phyloP scores from a whole-genome alignment of 2,329 filamentous ascomycete species.

The Tolypocladium cylindrosporum region DNA sequence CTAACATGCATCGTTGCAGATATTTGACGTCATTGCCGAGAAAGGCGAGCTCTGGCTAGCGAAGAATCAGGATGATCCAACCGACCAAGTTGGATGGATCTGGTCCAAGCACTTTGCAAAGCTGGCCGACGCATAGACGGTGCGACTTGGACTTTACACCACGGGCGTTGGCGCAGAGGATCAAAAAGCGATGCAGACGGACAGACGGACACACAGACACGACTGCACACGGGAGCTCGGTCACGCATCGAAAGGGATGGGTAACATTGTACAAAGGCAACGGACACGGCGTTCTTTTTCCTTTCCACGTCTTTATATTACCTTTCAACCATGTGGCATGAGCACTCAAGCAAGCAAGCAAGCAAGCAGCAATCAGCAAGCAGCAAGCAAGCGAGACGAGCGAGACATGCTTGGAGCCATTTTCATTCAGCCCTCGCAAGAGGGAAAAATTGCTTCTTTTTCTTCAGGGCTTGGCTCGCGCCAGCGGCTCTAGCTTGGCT shows the following conservation, averaged over 20 bases:
- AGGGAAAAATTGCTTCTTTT: background rate
- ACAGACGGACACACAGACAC: background rate
- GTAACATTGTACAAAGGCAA: background rate
- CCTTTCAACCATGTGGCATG: background rate
- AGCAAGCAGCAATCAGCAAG: no score
- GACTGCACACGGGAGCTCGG: background rate
- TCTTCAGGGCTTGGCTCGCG: background rate
- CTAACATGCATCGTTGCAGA: constrained; percentile 29
- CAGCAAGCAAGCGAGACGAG: background rate
- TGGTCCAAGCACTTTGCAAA: constrained; percentile 97
- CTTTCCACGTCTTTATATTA: constrained; percentile 5
- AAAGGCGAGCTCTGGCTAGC: constrained; percentile 97
- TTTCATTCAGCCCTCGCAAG: background rate
- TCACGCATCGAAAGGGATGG: background rate
- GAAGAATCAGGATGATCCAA: constrained; percentile 86
- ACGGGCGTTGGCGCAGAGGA: background rate
- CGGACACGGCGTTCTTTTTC: constrained; percentile 4
- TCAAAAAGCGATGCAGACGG: background rate
- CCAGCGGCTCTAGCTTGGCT: background rate
- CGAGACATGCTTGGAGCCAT: background rate
- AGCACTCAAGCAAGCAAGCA: background rate
- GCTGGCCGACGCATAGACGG: constrained; percentile 38
- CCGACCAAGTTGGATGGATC: constrained; percentile 82
- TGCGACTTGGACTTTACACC: background rate
- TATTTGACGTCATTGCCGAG: constrained; percentile 87